Evolutionary conservation across 2,329 filamentous ascomycete genomes (phyloP).

Genomic region (Kalmusia sp.): DNA sequence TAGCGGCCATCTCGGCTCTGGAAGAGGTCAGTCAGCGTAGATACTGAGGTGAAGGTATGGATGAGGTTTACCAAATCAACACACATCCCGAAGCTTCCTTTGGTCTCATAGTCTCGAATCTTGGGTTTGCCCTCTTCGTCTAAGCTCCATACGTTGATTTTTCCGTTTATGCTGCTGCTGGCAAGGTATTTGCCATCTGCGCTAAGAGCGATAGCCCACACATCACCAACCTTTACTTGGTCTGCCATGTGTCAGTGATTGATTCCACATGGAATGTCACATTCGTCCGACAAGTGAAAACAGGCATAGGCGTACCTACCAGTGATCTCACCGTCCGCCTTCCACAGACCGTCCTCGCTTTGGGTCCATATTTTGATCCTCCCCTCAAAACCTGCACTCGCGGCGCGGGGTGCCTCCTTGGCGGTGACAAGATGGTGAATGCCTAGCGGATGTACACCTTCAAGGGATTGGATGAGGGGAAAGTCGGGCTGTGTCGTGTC

Average conservation of each 20-base stretch:
- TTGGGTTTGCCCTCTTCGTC: constrained; percentile 62
- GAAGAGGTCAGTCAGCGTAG: constrained; percentile 6
- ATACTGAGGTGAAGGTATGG: not conserved
- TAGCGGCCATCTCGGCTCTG: constrained; percentile 77
- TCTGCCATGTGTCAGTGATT: constrained; percentile 43
- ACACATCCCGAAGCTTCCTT: constrained; percentile 88
- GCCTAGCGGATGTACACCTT: constrained; percentile 82
- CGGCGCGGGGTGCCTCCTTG: constrained; percentile 69
- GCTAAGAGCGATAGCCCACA: constrained; percentile 89
- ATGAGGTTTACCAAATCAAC: constrained; percentile 71
- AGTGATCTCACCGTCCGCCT: constrained; percentile 57
- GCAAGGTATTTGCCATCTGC: constrained; percentile 84
- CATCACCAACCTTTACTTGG: constrained; percentile 69
- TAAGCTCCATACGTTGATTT: constrained; percentile 85
- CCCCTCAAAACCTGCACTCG: constrained; percentile 87
- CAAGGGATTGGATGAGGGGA: constrained; percentile 79
- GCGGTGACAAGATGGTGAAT: constrained; percentile 86
- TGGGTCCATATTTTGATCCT: constrained; percentile 84
- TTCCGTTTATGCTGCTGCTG: constrained; percentile 85
- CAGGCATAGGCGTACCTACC: constrained; percentile 38
- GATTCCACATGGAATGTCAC: not conserved
- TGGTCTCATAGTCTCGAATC: constrained; percentile 86
- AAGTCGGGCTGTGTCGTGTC: constrained; percentile 74
- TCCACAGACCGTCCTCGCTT: constrained; percentile 60
- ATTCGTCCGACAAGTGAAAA: constrained; percentile 3